phyloP scores from a whole-genome alignment of 176 grass and related monocot species.

The Olyra latifolia region DNA sequence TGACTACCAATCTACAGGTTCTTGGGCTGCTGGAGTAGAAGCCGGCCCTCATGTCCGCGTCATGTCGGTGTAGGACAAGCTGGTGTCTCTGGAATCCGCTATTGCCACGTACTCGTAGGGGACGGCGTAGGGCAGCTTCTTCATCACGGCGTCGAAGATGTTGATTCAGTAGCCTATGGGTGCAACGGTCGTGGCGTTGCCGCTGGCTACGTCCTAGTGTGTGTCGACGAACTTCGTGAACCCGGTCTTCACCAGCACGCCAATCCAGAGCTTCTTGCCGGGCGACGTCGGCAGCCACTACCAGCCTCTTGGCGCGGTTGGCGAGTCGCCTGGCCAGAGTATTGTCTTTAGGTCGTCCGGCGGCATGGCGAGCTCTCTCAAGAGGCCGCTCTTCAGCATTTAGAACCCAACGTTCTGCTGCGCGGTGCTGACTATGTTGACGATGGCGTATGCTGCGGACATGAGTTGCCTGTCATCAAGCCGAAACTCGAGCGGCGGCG shows the following conservation, averaged over 20 bases:
- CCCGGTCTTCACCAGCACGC: constrained; percentile 39
- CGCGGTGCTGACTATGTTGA: constrained; percentile 27
- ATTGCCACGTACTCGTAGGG: constrained; percentile 32
- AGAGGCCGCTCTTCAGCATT: background rate
- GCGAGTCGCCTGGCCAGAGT: constrained; percentile 17
- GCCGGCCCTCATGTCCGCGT: no score
- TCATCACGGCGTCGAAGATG: constrained; percentile 42
- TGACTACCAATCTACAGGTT: no score
- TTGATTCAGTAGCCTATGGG: constrained; percentile 51
- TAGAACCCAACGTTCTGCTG: constrained; percentile 33
- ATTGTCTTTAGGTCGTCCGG: constrained; percentile 20
- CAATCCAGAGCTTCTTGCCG: constrained; percentile 4
- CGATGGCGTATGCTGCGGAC: constrained; percentile 32
- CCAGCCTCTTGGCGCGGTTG: constrained; percentile 39
- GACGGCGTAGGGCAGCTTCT: background rate
- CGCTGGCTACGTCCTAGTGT: background rate
- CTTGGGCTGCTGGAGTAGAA: no score
- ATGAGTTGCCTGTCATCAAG: constrained; percentile 25
- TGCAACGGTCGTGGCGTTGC: background rate
- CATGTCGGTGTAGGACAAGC: background rate
- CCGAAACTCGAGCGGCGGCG: background rate
- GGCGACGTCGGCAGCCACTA: background rate
- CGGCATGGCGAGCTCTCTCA: no score
- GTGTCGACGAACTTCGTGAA: constrained; percentile 46
- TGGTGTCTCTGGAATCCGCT: background rate